Evolutionary conservation across 495 filamentous ascomycete genomes (phyloP), one percentile per base, ranked within the genome.

Genomic region (Poronia punctata): DNA sequence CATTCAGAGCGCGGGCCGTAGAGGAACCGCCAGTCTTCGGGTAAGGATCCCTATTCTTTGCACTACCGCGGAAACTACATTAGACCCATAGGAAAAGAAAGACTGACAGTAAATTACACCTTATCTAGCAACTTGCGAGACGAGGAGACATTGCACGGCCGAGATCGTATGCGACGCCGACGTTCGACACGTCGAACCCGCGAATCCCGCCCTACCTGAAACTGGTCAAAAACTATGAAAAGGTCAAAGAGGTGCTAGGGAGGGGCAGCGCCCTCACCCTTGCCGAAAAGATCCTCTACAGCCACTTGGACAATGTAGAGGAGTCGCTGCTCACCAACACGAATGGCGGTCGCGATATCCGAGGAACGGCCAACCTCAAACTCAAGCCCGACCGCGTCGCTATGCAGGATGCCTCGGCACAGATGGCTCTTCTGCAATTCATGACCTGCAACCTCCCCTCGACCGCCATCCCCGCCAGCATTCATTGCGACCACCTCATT

Each of bases 401-500:
- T 30, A 97, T 97, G 92, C 92, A 98, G 62, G 92, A 98, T 75
- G 92, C 92, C 20, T 95, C 88, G 1, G 92, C 92, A 11, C 92
- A 98, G 65, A 98, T 97, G 92, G 92, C 92, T 9, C 66, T 98
- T 43, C 66, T 98, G 33, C 92, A 98, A 64, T 98, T 98, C 75
- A 98, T 98, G 90, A 86, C 87, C 16, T 97, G 92, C 59, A 85
- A 84, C 45, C 71, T 97, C 14, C 81, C 85, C 18, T 83, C 82
- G 38, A 95, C 92, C 1, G 88, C 88, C n/a, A 89, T 97, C 21
- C 92, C 92, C 10, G 90, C 92, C 22, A 95, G 88, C 62, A 97
- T 97, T 44, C 92, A 98, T 68, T 98, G 92, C 59, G 92, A 98
- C 65, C 92, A 98, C 59, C 86, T 98, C 82, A 98, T 98, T 72